A percentile compares a stretch with the other conserved stretches of the same genome.
These are phyloP conservation scores for Tuber borchii DNA, from an alignment of 495 filamentous ascomycete species.

Conservation along the genomic window DNA sequence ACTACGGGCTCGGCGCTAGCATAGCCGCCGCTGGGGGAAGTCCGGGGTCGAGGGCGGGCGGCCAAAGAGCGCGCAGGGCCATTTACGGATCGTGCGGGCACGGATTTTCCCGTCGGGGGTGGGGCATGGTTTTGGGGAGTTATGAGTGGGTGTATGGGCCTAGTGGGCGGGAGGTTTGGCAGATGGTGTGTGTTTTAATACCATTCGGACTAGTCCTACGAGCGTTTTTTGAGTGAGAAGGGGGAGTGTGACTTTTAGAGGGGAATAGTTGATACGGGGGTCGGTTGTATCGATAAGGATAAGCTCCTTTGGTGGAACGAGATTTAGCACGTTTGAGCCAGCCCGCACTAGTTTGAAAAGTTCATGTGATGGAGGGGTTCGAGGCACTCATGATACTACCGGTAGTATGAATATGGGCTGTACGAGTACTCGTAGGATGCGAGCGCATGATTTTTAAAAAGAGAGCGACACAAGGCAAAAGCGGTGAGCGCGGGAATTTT, in stretches of 20 bases:
- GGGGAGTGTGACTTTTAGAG: slow-evolving; percentile 10
- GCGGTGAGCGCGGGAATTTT: too few species aligned
- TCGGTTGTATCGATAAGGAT: slow-evolving; percentile 46
- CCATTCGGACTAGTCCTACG: slow-evolving; percentile 46
- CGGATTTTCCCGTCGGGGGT: slow-evolving; percentile 43
- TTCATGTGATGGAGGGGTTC: neutral
- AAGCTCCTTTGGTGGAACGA: slow-evolving; percentile 48
- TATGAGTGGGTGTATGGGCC: slow-evolving; percentile 47
- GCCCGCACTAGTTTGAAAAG: slow-evolving; percentile 42
- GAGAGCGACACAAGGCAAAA: too few species aligned
- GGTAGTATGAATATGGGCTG: neutral
- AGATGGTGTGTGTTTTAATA: slow-evolving; percentile 48
- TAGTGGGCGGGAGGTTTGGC: slow-evolving; percentile 47
- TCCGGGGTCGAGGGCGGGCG: slow-evolving; percentile 49
- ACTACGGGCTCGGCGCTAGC: slow-evolving; percentile 18
- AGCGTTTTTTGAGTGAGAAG: neutral
- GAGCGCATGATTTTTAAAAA: neutral
- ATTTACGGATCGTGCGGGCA: slow-evolving; percentile 45
- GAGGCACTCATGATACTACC: neutral
- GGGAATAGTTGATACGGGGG: slow-evolving; percentile 45
- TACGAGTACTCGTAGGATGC: neutral
- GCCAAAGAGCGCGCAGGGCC: slow-evolving; percentile 43
- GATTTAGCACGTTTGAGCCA: slow-evolving; percentile 47
- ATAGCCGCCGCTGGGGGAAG: slow-evolving; percentile 22
- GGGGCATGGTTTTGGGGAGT: slow-evolving; percentile 47